Conservation (phyloP, 495 filamentous ascomycete genomes). For the Aspergillus saccharolyticus region DNA sequence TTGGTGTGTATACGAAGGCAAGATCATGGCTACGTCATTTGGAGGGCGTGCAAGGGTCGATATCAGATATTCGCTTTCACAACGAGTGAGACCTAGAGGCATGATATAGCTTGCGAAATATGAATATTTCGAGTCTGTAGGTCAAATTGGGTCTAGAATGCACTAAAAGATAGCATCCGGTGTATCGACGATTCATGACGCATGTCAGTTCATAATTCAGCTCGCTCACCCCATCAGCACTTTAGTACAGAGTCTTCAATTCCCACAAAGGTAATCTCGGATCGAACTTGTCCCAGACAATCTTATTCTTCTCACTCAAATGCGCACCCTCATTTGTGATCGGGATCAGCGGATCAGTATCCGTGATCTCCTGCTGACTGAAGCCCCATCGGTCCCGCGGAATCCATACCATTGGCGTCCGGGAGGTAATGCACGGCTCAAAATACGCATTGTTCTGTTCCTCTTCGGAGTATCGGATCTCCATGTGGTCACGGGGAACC, state of each 20-base stretch:
- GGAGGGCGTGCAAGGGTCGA: too few species aligned
- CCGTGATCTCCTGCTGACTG: conserved; percentile 55
- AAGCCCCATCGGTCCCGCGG: conserved; percentile 62
- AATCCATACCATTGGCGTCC: conserved; percentile 63
- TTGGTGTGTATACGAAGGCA: too few species aligned
- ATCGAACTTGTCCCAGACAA: conserved; percentile 52
- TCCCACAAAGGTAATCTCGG: conserved; percentile 37
- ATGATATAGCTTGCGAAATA: too few species aligned
- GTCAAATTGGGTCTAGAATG: too few species aligned
- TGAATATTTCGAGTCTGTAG: too few species aligned
- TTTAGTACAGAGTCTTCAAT: conserved; percentile 36
- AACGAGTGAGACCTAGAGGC: too few species aligned
- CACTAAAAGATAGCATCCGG: too few species aligned
- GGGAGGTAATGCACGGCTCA: conserved; percentile 59
- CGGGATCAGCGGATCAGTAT: conserved; percentile 47
- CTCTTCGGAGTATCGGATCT: conserved; percentile 49
- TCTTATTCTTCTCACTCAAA: conserved; percentile 57
- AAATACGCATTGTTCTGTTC: conserved; percentile 56
- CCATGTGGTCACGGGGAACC: conserved; percentile 55
- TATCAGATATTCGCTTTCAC: too few species aligned
- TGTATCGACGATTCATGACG: too few species aligned
- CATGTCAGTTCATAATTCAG: not conserved
- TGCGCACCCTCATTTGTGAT: conserved; percentile 62
- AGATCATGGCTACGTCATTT: too few species aligned
- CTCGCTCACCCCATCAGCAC: not conserved